Evolutionary conservation across 306 rosid species (phyloP).

Genomic region (Mimosa pudica): DNA sequence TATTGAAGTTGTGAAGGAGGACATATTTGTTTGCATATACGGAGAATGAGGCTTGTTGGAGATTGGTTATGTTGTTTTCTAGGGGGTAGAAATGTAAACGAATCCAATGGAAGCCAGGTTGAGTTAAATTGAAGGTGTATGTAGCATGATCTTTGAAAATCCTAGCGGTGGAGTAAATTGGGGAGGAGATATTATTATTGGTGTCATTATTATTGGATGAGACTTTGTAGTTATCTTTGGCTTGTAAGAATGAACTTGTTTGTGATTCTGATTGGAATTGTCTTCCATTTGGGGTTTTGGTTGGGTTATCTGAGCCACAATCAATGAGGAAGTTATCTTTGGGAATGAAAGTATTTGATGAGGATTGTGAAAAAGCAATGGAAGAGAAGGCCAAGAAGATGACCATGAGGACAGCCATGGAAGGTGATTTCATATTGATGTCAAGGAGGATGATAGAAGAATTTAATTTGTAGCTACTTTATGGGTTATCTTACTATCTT

Average conservation of each 20-base stretch:
- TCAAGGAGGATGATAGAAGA: slow-evolving; percentile 47
- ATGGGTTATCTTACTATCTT: slow-evolving; percentile 7
- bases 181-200: slow-evolving; percentile 34
- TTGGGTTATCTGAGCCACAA: slow-evolving; percentile 49
- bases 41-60: slow-evolving; percentile 42
- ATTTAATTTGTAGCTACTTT: background rate
- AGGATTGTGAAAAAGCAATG: slow-evolving; percentile 2
- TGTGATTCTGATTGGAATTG: slow-evolving; percentile 58
- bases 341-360: slow-evolving; percentile 44
- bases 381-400: slow-evolving; percentile 29
- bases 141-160: slow-evolving; percentile 46
- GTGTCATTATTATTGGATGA: slow-evolving; percentile 29
- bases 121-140: slow-evolving; percentile 41
- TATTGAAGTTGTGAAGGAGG: slow-evolving; percentile 48
- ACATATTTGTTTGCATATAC: slow-evolving; percentile 44
- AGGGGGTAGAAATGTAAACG: slow-evolving; percentile 53
- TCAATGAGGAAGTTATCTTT: slow-evolving; percentile 65
- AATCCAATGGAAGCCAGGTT: slow-evolving; percentile 56
- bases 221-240: slow-evolving; percentile 50
- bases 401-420: slow-evolving; percentile 62
- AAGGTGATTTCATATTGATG: slow-evolving; percentile 33
- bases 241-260: slow-evolving; percentile 44
- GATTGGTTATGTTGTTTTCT: slow-evolving; percentile 35
- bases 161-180: slow-evolving; percentile 53
- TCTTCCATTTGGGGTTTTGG: slow-evolving; percentile 59